Evolutionary conservation across 495 filamentous ascomycete genomes (phyloP).

Genomic region (Achaetomiella virescens): DNA sequence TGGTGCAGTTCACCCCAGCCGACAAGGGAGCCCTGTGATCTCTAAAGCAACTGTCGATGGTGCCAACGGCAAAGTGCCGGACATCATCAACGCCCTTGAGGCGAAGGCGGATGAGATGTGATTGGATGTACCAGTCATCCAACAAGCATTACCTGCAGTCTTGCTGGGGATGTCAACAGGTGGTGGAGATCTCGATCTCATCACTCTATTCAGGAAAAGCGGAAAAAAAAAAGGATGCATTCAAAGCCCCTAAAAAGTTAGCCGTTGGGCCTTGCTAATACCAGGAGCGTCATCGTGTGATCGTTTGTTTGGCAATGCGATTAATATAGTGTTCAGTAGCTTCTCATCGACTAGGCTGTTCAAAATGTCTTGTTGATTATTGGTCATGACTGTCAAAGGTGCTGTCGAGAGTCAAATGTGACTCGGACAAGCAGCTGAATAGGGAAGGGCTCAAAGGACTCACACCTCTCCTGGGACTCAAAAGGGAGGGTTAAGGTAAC

Average conservation of each 20-base stretch:
- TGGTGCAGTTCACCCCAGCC: slow-evolving; percentile 53
- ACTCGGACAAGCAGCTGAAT: too few relatives aligned
- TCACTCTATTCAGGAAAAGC: too few relatives aligned
- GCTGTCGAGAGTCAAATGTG: too few relatives aligned
- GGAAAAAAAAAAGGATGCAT: background rate
- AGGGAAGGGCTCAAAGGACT: too few relatives aligned
- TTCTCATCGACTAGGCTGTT: too few relatives aligned
- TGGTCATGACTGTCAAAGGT: too few relatives aligned
- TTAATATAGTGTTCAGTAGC: background rate
- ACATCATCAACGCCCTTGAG: slow-evolving; percentile 39
- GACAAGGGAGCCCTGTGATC: slow-evolving; percentile 49
- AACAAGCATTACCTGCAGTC: background rate
- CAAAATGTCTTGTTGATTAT: too few relatives aligned
- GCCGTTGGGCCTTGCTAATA: slow-evolving; percentile 5
- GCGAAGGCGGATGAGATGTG: slow-evolving; percentile 40
- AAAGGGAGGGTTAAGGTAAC: too few relatives aligned
- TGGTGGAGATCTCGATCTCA: too few relatives aligned
- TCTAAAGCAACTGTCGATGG: slow-evolving; percentile 35
- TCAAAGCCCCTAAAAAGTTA: background rate
- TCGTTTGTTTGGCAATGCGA: background rate
- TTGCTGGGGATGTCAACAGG: background rate
- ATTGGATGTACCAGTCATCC: slow-evolving; percentile 15
- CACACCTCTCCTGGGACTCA: too few relatives aligned
- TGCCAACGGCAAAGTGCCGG: slow-evolving; percentile 30
- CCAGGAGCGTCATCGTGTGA: background rate